Percentiles rank a stretch among this genome's conserved stretches.
Evolutionary conservation across 148 eudicot genomes (phyloP).

Genomic region (Diospyros lotus): DNA sequence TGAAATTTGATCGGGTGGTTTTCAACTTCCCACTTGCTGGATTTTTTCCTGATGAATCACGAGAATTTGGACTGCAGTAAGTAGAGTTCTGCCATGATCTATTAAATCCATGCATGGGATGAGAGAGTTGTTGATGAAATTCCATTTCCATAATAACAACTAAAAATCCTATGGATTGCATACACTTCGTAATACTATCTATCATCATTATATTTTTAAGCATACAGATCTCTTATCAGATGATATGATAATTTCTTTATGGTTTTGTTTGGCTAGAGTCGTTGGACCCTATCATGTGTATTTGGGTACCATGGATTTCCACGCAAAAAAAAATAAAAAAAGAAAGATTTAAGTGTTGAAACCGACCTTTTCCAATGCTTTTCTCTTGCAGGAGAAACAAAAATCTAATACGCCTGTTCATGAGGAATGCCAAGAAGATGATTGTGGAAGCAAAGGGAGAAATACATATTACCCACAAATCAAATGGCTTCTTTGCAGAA

Average conservation of each 20-base stretch:
- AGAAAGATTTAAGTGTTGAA: too few species aligned
- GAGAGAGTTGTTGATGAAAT: too few species aligned
- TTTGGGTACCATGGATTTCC: neutral
- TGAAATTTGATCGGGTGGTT: constrained; percentile 59
- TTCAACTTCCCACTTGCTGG: constrained; percentile 79
- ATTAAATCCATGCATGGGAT: too few species aligned
- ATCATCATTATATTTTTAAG: neutral
- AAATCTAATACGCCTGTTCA: constrained; percentile 46
- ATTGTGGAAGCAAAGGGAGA: constrained; percentile 37
- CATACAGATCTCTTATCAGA: too few species aligned
- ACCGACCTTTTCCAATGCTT: neutral
- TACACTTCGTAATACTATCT: too few species aligned
- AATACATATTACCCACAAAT: constrained; percentile 64
- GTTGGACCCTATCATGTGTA: neutral
- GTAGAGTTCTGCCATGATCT: too few species aligned
- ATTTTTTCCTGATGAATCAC: constrained; percentile 18
- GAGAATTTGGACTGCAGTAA: neutral
- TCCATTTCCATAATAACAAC: neutral
- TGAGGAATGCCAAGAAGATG: constrained; percentile 50
- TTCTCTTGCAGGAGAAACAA: constrained; percentile 34
- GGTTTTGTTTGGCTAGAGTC: neutral
- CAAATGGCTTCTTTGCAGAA: constrained; percentile 26
- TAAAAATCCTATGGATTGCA: neutral
- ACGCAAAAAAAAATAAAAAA: too few species aligned
- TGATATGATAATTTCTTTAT: neutral